phyloP scores from a whole-genome alignment of 73 alveolate genomes.

The Effrenium voratum region DNA sequence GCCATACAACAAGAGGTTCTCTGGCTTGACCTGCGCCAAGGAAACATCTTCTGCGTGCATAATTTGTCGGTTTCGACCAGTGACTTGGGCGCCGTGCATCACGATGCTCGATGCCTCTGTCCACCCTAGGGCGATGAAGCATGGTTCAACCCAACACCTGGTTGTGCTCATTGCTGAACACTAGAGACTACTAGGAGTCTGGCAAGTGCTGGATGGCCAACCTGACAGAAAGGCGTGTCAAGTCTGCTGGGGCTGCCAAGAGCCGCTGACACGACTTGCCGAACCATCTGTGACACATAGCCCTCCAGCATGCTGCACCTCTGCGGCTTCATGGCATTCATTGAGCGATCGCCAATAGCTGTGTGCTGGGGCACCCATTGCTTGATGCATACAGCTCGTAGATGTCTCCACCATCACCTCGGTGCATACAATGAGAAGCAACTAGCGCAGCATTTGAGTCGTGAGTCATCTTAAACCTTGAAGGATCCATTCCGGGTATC shows the following conservation, averaged over 20 bases:
- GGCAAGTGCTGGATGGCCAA: slow-evolving; percentile 40
- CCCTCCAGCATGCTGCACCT: slow-evolving; percentile 66
- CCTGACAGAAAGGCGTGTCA: neutral
- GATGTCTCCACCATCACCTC: slow-evolving; percentile 75
- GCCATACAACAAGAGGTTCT: slow-evolving; percentile 36
- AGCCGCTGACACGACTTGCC: slow-evolving; percentile 46
- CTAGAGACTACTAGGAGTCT: neutral
- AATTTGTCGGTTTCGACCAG: neutral
- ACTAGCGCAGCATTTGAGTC: too few species aligned
- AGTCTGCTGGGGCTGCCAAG: neutral
- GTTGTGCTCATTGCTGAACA: neutral
- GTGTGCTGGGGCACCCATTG: slow-evolving; percentile 32
- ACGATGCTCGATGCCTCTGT: slow-evolving; percentile 69
- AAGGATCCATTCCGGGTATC: neutral
- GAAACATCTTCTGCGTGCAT: neutral
- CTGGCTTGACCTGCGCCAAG: slow-evolving; percentile 65
- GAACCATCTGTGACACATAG: slow-evolving; percentile 45
- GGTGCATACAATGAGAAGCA: too few species aligned
- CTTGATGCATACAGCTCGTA: slow-evolving; percentile 81
- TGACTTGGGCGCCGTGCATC: slow-evolving; percentile 12
- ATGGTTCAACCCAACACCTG: too few species aligned
- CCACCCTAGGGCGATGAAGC: slow-evolving; percentile 16
- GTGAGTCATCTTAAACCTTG: too few species aligned
- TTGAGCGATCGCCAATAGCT: neutral
- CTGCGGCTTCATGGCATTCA: neutral